Evolutionary conservation across 139 green algal species (phyloP), one percentile per base, ranked within the genome.

Genomic region (Closterium sp.): DNA sequence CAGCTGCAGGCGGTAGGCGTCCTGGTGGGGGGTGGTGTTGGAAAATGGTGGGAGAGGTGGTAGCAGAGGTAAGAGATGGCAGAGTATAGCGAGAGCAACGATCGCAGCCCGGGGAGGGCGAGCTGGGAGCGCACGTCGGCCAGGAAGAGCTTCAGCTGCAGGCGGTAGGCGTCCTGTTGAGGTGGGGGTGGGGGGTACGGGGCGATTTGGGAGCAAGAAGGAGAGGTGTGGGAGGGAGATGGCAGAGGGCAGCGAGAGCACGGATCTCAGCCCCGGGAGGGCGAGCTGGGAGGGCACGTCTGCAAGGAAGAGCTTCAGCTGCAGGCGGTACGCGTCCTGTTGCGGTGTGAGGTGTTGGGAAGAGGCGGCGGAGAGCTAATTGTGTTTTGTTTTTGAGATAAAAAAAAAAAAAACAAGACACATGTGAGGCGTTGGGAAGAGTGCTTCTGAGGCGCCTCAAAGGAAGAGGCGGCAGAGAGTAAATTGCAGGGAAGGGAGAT

Each of bases 21-120:
- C n/a, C n/a, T n/a, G n/a, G n/a, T n/a, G n/a, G n/a, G n/a, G n/a
- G n/a, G n/a, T n/a, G n/a, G n/a, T n/a, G n/a, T n/a, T n/a, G n/a
- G n/a, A n/a, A 88, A 34, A 43, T 5, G 30, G 85, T 7, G 5
- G 6, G 36, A 6, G 36, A 6, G 36, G 6, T 55, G 36, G 36
- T 4, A 55, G 36, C n/a, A 6, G 36, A 55, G 36, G 6, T 55
- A 6, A 10, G 94, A 95, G 95, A 99, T 99, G 88, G 94, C 92
- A 21, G 94, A 90, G 96, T 99, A 99, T 35, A 99, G 97, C 92
- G 97, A 97, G 34, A 99, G 95, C 93, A 98, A 97, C 93, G 97
- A 95, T 90, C 97, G 96, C 33, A 98, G 92, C 38, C 90, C 92
- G 31, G 95, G 96, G 83, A 97, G 94, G 84, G 96, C 95, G 66